Evolutionary conservation across 2,329 filamentous ascomycete species (phyloP), one percentile per base, ranked within the genome.

Genomic region (Penicillium polonicum): DNA sequence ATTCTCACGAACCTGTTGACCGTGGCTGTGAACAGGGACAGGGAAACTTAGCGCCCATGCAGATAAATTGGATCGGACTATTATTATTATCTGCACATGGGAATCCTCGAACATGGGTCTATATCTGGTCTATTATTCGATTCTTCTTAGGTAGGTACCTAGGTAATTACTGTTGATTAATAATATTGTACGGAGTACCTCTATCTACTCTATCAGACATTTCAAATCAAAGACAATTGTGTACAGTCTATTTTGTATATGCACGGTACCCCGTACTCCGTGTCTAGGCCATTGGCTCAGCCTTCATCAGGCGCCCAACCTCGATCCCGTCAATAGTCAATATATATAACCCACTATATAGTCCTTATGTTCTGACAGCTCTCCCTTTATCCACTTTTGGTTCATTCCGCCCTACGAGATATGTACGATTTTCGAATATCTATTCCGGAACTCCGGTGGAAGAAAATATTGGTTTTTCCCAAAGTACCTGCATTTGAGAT

Each of bases 21-120:
- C 36, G 39, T 49, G 58, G 60, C 60, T 52, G 51, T 62, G 60
- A 46, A 29, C 52, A 48, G 36, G 52, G 60, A 55, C 57, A 50
- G 39, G 58, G 52, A 41, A 45, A 39, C 35, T 60, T 60, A 60
- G 60, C 58, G 58, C 45, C 41, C 41, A 51, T 54, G 43, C 52
- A 54, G 52, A 39, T 38, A 38, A n/a, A 38, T 46, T 29, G 52
- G 42, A 23, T 25, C 46, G 46, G 41, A 33, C 25, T 52, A 57
- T 53, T 57, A 48, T 43, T 42, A 53, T 25, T 38, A 25, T 21
- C 19, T 36, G 31, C 27, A 48, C 46, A 44, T 51, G 46, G 41
- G 15, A 44, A 39, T 29, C 6, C 29, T 42, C 31, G 8, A 50
- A 27, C 51, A 48, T 48, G n/a, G 49, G 17, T 51, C 27, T 44